Base-by-base conservation (phyloP, 2,329 filamentous ascomycete species). In the Metarhizium sp. region DNA sequence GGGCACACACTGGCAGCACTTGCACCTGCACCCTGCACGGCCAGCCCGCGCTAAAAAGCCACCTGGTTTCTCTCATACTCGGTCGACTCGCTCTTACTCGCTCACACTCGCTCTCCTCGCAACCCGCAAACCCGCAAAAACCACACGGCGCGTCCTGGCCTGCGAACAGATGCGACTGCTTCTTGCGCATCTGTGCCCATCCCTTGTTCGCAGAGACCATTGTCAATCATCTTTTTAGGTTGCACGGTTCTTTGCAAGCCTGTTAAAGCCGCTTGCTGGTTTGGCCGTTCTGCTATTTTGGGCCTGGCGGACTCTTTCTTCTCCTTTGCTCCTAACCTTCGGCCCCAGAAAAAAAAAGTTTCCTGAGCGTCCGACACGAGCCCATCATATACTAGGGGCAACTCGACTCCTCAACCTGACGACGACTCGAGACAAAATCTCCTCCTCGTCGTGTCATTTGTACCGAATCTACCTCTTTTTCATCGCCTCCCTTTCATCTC, bases 121-220 rank as follows among this genome's bases (percentile, higher is more conserved):
- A 50, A 42, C 25, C 50, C 45, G 25, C 34, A 36, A 46, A 45
- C 50, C 45, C 16, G 16, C 29, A 46, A 40, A 52, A 52, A 52
- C 48, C 48, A 54, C 36, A 47, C 51, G 51, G 40, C 49, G 55
- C 54, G 20, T 48, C 38, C 46, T 36, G 50, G 30, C 47, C 43
- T 18, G 51, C 53, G 20, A 40, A 25, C 55, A 25, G 45, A 57
- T 51, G 55, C 55, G 48, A 58, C 50, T 48, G 30, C 42, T 43
- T 38, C 38, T 55, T 52, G 49, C 54, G 54, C 57, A 32, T 56
- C 51, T 52, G 46, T 52, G 48, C 16, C 42, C 38, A 50, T 42
- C 50, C 25, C 50, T 16, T 20, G 20, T 16, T 51, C 50, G 42
- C 52, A 51, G 45, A 52, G 46, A 38, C 40, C 49, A 32, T 42